Evolutionary conservation across 2,329 filamentous ascomycete genomes (phyloP), one percentile per base, ranked within the genome.

Genomic region (Periconia macrospinosa): DNA sequence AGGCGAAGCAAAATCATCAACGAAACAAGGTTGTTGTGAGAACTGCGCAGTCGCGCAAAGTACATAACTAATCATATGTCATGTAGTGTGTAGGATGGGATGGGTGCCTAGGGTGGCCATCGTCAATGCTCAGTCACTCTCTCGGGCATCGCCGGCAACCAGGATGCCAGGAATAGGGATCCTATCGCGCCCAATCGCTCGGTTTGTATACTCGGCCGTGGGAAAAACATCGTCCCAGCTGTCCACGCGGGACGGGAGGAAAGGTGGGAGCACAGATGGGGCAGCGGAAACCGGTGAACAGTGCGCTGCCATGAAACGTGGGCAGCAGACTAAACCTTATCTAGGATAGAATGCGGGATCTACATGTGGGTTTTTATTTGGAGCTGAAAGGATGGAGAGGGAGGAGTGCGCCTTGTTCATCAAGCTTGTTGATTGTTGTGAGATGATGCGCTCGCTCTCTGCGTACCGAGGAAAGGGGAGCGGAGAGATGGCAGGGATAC

Each of bases 1-100:
- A 37, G 33, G 33, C 11, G 33, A n/a, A n/a, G 15, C 11, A 37
- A n/a, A n/a, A 3, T 3, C 5, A 37, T 3, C 33, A 7, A 3
- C 18, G 27, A 19, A 8, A 23, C 30, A 14, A 47, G 9, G 17
- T 17, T 30, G 11, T 2, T 13, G 15, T n/a, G 20, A 45, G 15
- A 23, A 55, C 45, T 52, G 53, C 53, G 49, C 53, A 45, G 41
- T 37, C 41, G 52, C 52, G 52, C 52, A 52, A 55, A 52, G 18
- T 33, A 37, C 11, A 37, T 13, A 37, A n/a, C 15, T 37, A 37
- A 37, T 14, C 15, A 42, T 42, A 23, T 19, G 41, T 18, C 41
- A 19, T 18, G 19, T 42, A 18, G 17, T 18, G n/a, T 13, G 41
- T 3, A 23, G 17, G 17, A 23, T 42, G 19, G n/a, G 17, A 19